Evolutionary conservation across 495 filamentous ascomycete species (phyloP).

Genomic region (Aspergillus wentii): DNA sequence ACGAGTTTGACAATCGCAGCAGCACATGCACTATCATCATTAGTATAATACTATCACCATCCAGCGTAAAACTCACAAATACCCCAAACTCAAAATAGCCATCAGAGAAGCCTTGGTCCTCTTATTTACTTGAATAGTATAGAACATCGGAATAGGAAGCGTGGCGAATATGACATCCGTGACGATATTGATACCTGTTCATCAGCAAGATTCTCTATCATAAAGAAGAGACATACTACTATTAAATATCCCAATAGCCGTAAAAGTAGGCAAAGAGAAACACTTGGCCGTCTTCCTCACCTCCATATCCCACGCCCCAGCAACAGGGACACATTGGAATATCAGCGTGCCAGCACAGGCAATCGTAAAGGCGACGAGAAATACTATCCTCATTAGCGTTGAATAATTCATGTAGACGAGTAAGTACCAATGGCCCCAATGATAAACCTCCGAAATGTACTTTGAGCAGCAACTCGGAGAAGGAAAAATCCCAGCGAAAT

Average conservation of each 20-base stretch:
- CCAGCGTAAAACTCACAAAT: not conserved
- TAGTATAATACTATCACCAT: not conserved
- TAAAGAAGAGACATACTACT: slow-evolving; percentile 4
- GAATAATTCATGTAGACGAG: not conserved
- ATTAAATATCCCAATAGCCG: slow-evolving; percentile 15
- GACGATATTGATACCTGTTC: slow-evolving; percentile 4
- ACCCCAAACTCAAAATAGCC: slow-evolving; percentile 6
- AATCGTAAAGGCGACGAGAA: slow-evolving; percentile 12
- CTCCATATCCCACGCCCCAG: slow-evolving; percentile 12
- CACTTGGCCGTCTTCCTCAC: slow-evolving; percentile 6
- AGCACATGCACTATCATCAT: slow-evolving; percentile 2
- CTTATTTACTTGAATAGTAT: slow-evolving; percentile 1
- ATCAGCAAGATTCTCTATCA: not conserved
- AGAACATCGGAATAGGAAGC: slow-evolving; percentile 5
- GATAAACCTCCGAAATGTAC: slow-evolving; percentile 2
- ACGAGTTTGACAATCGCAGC: slow-evolving; percentile 8
- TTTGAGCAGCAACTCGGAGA: slow-evolving; percentile 4
- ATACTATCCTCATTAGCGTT: slow-evolving; percentile 6
- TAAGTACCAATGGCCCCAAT: slow-evolving; percentile 2
- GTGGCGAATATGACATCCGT: slow-evolving; percentile 6
- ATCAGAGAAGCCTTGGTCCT: slow-evolving; percentile 2
- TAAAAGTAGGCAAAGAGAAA: slow-evolving; percentile 6
- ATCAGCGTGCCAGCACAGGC: slow-evolving; percentile 13
- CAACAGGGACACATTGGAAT: slow-evolving; percentile 13
- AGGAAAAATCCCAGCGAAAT: slow-evolving; percentile 8